These are phyloP conservation scores for Pneumocystis murina DNA, from an alignment of 1,139 yeast genomes.

Conservation along the genomic window DNA sequence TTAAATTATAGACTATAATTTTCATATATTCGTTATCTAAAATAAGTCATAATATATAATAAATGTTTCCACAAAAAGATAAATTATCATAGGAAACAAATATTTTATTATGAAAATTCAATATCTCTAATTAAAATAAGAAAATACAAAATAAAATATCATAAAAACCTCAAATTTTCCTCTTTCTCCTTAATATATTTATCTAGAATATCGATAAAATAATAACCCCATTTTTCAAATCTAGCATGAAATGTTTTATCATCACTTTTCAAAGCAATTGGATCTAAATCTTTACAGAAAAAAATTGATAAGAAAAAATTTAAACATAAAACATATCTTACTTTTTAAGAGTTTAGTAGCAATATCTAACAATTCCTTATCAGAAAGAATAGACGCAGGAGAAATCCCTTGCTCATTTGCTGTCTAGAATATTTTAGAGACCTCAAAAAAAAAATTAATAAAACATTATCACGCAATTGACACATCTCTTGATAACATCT, in stretches of 20 bases:
- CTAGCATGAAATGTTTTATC: neutral
- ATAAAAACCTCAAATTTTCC: no score
- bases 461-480: neutral
- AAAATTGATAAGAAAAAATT: neutral
- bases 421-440: neutral
- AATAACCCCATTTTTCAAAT: neutral
- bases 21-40: neutral
- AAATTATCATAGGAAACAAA: neutral
- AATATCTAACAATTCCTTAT: neutral
- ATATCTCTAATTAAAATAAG: neutral
- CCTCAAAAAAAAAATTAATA: neutral
- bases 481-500: neutral
- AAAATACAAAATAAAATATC: neutral
- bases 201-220: neutral
- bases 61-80: neutral
- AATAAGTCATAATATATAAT: neutral
- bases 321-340: neutral
- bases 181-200: neutral
- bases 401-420: neutral
- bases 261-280: neutral
- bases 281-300: neutral
- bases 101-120: neutral
- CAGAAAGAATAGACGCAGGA: neutral
- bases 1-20: neutral
- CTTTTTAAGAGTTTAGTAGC: neutral